Base-by-base conservation (phyloP, 768 basidiomycete species). In the Hypholoma fasciculare region DNA sequence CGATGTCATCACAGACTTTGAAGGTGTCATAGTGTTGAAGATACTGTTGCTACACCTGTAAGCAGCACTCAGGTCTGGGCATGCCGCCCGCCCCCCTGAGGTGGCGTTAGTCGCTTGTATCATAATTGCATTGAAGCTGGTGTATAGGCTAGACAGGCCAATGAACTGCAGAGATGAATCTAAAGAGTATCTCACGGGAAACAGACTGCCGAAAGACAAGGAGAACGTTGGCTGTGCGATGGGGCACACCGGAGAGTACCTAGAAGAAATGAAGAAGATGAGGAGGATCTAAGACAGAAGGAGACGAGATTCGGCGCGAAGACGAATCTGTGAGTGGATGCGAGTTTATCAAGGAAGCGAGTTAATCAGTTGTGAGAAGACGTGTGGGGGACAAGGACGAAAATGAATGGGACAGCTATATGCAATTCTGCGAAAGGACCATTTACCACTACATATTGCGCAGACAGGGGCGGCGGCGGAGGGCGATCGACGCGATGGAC, bases 101-200 rank as follows among this genome's bases (percentile, higher is more conserved):
- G 74, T 88, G 49, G 80, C 81, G 2, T 72, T 92, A 20, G 68
- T 83, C 44, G 84, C 82, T 2, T 77, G 76, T 13, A 81, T 82
- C 49, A 78, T 94, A 12, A 78, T 93, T 11, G 85, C 87, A 36
- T 76, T 95, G 64, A 96, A 95, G 74, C 79, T 96, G 79, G 82
- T 87, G 23, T 94, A 95, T 65, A 94, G 94, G 0, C 67, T 95
- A 27, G 93, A 65, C 52, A 82, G 90, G 89, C 86, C 20, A 46
- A 61, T 47, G 30, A 37, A 30, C 23, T 17, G 48, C 39, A 40
- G 43, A 44, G 39, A 58, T 20, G 34, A 58, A 58, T 57, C 27
- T 23, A 43, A 36, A 52, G 20, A n/a, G n/a, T n/a, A 12, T 14
- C 52, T 58, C 48, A 60, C 30, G 38, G 61, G 48, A 5, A 42